Conservation (phyloP, 2,329 filamentous ascomycete species). For the Mycocentrospora acerina region DNA sequence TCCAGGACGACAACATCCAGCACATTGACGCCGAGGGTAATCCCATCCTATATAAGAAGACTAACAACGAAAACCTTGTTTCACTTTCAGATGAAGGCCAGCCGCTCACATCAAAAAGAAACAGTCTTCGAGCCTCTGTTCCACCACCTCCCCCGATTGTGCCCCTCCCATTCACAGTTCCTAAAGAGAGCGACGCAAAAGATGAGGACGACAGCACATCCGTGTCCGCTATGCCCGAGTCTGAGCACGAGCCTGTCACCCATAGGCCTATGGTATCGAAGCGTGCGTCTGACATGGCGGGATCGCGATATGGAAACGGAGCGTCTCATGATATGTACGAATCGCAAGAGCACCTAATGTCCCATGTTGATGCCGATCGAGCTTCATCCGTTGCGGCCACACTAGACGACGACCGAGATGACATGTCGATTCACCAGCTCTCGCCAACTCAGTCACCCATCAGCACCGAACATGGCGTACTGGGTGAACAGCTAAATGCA, state of each 20-base stretch:
- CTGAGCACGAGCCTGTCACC: slow-evolving; percentile 12
- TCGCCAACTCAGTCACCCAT: slow-evolving; percentile 31
- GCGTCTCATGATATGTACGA: slow-evolving; percentile 17
- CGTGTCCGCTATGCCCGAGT: slow-evolving; percentile 58
- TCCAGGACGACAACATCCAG: slow-evolving; percentile 50
- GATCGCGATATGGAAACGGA: slow-evolving; percentile 26
- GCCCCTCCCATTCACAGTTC: slow-evolving; percentile 66
- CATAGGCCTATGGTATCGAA: slow-evolving; percentile 36
- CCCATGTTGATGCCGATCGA: slow-evolving; percentile 41
- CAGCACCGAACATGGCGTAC: slow-evolving; percentile 11
- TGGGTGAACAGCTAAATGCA: not conserved
- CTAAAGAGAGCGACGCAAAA: slow-evolving; percentile 46
- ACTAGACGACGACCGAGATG: slow-evolving; percentile 61
- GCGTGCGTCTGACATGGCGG: slow-evolving; percentile 35
- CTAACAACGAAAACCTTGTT: slow-evolving; percentile 4
- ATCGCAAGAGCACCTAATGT: slow-evolving; percentile 41
- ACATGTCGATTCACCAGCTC: slow-evolving; percentile 34
- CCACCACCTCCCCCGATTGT: slow-evolving; percentile 58
- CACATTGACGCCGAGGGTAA: slow-evolving; percentile 36
- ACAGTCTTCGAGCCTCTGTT: slow-evolving; percentile 35
- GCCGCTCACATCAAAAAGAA: slow-evolving; percentile 6
- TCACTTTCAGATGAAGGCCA: slow-evolving; percentile 5
- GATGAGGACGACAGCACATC: slow-evolving; percentile 54
- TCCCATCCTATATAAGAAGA: slow-evolving; percentile 10
- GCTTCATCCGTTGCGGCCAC: slow-evolving; percentile 54